Percentiles rank a stretch among this genome's conserved stretches.
Conservation (phyloP, 2,329 filamentous ascomycete species). For the Pseudogymnoascus sp. region DNA sequence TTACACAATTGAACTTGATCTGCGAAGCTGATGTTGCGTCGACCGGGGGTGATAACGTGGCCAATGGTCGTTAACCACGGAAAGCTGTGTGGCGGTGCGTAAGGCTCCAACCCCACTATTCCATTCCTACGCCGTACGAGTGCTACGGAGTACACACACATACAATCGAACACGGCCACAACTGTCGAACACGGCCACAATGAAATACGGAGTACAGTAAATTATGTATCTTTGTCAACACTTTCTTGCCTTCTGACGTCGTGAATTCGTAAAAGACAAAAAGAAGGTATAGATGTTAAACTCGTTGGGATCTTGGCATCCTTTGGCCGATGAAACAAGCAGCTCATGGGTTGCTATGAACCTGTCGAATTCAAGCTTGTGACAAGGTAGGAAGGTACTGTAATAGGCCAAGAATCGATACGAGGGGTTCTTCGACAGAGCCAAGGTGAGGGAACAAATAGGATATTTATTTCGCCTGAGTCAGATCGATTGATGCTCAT, state of each 20-base stretch:
- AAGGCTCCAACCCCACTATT: constrained; percentile 1
- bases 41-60: constrained; percentile 8
- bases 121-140: neutral
- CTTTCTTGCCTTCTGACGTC: neutral
- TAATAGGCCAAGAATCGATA: neutral
- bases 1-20: constrained; percentile 7
- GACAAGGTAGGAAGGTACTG: neutral
- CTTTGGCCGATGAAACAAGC: neutral
- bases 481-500: neutral
- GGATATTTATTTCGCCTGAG: neutral
- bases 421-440: neutral
- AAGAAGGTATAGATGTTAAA: neutral
- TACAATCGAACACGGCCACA: neutral
- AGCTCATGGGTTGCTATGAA: neutral
- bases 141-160: neutral
- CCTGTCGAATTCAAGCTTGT: neutral
- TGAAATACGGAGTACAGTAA: neutral
- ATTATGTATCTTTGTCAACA: neutral
- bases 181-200: neutral
- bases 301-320: neutral
- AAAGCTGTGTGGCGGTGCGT: constrained; percentile 7
- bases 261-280: neutral
- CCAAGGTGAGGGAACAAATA: neutral
- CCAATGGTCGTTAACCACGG: neutral
- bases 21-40: constrained; percentile 4